Conservation (phyloP, 2,329 filamentous ascomycete species). For the Fusarium oligoseptatum region DNA sequence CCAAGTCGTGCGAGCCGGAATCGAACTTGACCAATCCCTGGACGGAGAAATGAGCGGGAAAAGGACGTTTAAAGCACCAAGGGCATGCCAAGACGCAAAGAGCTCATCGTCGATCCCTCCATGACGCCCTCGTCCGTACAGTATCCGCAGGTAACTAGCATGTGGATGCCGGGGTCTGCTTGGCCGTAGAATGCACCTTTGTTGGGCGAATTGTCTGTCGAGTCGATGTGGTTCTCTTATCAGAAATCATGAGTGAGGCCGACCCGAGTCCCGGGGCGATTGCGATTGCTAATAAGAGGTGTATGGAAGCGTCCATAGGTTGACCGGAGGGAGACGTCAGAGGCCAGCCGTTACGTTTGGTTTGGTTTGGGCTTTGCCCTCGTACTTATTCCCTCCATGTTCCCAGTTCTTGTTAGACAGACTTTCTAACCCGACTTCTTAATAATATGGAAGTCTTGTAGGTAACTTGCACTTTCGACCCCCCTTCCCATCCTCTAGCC, state of each 20-base stretch:
- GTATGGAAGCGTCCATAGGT: not conserved
- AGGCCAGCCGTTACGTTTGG: not conserved
- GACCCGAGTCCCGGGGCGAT: not conserved
- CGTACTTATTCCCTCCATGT: not conserved
- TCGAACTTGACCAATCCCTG: conserved; percentile 24
- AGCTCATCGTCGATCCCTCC: conserved; percentile 37
- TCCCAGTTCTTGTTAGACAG: not conserved
- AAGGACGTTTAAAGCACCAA: conserved; percentile 12
- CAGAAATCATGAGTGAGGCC: conserved; percentile 23
- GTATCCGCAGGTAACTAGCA: conserved; percentile 30
- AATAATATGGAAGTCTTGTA: conserved; percentile 5
- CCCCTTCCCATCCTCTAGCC: not conserved
- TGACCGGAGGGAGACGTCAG: not conserved
- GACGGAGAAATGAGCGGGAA: conserved; percentile 16
- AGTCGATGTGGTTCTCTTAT: conserved; percentile 35
- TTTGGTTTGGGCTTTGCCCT: not conserved
- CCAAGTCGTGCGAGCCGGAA: conserved; percentile 1
- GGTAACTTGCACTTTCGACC: not conserved
- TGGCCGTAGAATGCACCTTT: conserved; percentile 34
- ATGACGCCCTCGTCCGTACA: conserved; percentile 28
- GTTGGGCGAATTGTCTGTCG: conserved; percentile 27
- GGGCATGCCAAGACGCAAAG: conserved; percentile 34
- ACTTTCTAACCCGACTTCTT: not conserved
- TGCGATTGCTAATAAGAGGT: conserved; percentile 1
- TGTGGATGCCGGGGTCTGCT: conserved; percentile 26